Conservation (phyloP, 768 basidiomycete species). For the Favolaschia claudopus region DNA sequence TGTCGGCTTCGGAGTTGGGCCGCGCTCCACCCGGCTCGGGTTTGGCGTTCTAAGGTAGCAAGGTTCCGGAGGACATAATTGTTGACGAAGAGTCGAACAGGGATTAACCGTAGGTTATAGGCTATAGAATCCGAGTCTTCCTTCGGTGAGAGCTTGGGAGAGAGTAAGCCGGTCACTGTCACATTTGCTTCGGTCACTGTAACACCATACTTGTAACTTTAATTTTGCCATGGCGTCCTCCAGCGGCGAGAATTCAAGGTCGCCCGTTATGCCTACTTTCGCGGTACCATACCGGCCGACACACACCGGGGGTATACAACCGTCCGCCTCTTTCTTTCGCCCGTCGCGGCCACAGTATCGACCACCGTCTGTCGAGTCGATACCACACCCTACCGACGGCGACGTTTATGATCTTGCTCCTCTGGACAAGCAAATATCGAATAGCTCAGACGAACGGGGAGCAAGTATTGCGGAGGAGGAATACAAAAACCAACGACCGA, state of each 20-base stretch:
- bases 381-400: slow-evolving; percentile 40
- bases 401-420: slow-evolving; percentile 51
- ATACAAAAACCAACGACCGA: slow-evolving; percentile 45
- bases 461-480: slow-evolving; percentile 35
- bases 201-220: not conserved
- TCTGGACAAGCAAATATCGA: slow-evolving; percentile 44
- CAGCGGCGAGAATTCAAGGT: slow-evolving; percentile 4
- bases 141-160: too few species aligned
- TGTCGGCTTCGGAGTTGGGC: too few species aligned
- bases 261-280: slow-evolving; percentile 23
- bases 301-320: slow-evolving; percentile 78
- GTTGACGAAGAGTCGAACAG: too few species aligned
- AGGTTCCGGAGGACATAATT: too few species aligned
- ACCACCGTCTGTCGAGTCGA: slow-evolving; percentile 51
- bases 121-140: too few species aligned
- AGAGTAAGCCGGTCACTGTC: too few species aligned
- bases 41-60: too few species aligned
- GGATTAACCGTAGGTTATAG: too few species aligned
- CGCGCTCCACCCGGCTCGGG: too few species aligned
- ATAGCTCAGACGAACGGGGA: slow-evolving; percentile 52
- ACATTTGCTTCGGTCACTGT: too few species aligned
- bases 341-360: slow-evolving; percentile 63
- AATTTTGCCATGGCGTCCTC: not conserved
- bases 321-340: slow-evolving; percentile 81
- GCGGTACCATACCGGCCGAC: slow-evolving; percentile 45